Evolutionary conservation across 2,329 filamentous ascomycete species (phyloP).

Genomic region (Trichophyton rubrum): DNA sequence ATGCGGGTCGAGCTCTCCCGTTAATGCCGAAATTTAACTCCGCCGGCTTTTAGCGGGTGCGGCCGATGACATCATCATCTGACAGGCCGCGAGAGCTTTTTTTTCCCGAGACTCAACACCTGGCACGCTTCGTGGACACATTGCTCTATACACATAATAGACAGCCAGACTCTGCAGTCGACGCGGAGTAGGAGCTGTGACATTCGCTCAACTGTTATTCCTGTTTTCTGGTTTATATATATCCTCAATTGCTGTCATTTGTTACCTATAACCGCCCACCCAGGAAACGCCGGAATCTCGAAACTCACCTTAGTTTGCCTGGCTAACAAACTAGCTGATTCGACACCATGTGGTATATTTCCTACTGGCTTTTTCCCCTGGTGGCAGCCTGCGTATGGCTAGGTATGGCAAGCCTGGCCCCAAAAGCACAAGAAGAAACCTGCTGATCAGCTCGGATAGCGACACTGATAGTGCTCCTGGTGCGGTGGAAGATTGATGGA

Average conservation of each 20-base stretch:
- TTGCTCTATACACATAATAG: neutral
- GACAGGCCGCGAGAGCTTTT: neutral
- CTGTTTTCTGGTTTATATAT: too few relatives aligned
- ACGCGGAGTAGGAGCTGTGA: too few relatives aligned
- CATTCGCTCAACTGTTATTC: too few relatives aligned
- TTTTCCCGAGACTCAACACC: neutral
- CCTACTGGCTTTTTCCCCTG: slow-evolving; percentile 45
- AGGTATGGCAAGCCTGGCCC: slow-evolving; percentile 22
- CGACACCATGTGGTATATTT: slow-evolving; percentile 32
- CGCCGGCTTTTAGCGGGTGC: neutral
- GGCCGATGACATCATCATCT: neutral
- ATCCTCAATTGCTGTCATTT: too few relatives aligned
- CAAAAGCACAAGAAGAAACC: neutral
- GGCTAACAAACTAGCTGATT: neutral
- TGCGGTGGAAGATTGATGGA: slow-evolving; percentile 43
- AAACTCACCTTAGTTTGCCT: neutral
- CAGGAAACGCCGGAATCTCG: neutral
- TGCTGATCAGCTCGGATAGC: slow-evolving; percentile 23
- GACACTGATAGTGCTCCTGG: slow-evolving; percentile 49
- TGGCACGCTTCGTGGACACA: neutral
- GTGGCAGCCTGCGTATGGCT: slow-evolving; percentile 47
- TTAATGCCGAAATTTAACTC: neutral
- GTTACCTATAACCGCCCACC: too few relatives aligned
- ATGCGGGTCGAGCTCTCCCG: neutral
- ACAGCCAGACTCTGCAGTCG: neutral